Conservation (phyloP, 768 basidiomycete species). For the Lactarius sp. region DNA sequence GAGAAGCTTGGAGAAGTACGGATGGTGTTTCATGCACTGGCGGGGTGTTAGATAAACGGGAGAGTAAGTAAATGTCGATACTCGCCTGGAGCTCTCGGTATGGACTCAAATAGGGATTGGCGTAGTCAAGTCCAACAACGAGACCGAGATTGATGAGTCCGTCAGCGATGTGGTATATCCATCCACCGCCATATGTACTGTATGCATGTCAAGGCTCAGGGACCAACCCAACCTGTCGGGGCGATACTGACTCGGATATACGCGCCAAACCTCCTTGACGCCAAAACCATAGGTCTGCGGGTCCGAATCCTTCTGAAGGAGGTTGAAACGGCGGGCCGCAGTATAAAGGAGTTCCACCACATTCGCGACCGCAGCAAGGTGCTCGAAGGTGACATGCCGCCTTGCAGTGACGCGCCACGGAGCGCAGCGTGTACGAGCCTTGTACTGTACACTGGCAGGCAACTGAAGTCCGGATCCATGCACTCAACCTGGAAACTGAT, state of each 20-base stretch:
- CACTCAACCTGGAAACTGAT: not conserved
- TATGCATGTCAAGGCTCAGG: slow-evolving; percentile 46
- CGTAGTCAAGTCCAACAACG: slow-evolving; percentile 91
- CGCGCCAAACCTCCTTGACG: slow-evolving; percentile 95
- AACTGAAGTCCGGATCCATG: not conserved
- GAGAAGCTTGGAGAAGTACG: slow-evolving; percentile 79
- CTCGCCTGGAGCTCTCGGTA: slow-evolving; percentile 92
- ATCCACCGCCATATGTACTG: slow-evolving; percentile 82
- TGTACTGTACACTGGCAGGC: too few relatives aligned
- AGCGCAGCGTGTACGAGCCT: too few relatives aligned
- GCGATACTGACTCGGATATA: slow-evolving; percentile 55
- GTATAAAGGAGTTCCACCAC: slow-evolving; percentile 23
- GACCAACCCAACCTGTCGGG: slow-evolving; percentile 95
- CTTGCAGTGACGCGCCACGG: too few relatives aligned
- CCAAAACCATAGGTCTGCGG: slow-evolving; percentile 96
- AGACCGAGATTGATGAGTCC: slow-evolving; percentile 86
- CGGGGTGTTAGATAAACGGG: slow-evolving; percentile 24
- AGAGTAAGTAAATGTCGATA: not conserved
- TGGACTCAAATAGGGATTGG: slow-evolving; percentile 88
- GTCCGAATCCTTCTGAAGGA: slow-evolving; percentile 56
- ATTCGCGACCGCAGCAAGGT: too few relatives aligned
- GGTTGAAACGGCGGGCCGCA: slow-evolving; percentile 64
- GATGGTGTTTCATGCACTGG: slow-evolving; percentile 93
- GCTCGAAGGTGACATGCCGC: too few relatives aligned
- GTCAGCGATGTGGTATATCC: slow-evolving; percentile 93